Evolutionary conservation across 805 yeast genomes (phyloP).

Genomic region (Maudiozyma bulderi): DNA sequence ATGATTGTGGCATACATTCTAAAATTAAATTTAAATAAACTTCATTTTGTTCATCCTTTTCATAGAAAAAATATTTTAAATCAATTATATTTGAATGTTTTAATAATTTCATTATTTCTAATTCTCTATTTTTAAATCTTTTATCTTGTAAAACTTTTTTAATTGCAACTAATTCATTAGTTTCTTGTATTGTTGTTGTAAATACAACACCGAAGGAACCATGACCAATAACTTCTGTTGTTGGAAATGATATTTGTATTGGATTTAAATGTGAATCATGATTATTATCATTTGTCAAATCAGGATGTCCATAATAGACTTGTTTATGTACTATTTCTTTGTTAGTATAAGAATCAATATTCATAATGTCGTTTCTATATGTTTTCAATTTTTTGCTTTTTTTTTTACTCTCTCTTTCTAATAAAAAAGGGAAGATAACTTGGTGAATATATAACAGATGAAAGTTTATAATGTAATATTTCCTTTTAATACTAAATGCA

Average conservation of each 20-base stretch:
- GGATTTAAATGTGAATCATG: slow-evolving; percentile 4
- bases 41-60: slow-evolving; percentile 43
- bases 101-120: slow-evolving; percentile 88
- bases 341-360: slow-evolving; percentile 16
- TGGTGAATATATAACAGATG: too few species aligned
- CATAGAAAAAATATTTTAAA: slow-evolving; percentile 79
- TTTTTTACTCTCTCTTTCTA: background rate
- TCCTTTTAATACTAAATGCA: too few species aligned
- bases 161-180: slow-evolving; percentile 78
- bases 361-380: slow-evolving; percentile 5
- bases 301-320: slow-evolving; percentile 17
- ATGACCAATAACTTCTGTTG: slow-evolving; percentile 88
- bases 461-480: too few species aligned
- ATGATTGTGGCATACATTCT: slow-evolving; percentile 93
- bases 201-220: slow-evolving; percentile 99
- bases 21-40: slow-evolving; percentile 80
- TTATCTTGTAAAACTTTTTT: slow-evolving; percentile 95
- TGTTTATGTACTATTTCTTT: slow-evolving; percentile 23
- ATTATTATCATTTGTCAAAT: background rate
- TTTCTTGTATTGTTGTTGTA: slow-evolving; percentile 67
- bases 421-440: too few species aligned
- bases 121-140: slow-evolving; percentile 86
- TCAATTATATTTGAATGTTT: slow-evolving; percentile 83
- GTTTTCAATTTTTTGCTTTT: background rate
- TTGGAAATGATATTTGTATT: slow-evolving; percentile 59